phyloP scores from a whole-genome alignment of 306 rosid genomes.

The Boehmeria nivea region DNA sequence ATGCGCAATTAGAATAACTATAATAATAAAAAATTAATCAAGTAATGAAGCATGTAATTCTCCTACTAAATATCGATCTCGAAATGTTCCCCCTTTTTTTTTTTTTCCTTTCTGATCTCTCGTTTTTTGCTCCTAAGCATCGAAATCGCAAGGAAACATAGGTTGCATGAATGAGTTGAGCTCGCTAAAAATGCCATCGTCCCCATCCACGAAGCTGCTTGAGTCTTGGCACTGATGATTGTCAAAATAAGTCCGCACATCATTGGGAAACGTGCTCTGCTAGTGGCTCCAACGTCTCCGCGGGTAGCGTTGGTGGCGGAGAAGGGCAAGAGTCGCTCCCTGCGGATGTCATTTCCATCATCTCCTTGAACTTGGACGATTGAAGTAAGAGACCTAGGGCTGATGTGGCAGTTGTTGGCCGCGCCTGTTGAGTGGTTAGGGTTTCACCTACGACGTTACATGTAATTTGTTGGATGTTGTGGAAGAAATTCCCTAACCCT shows the following conservation, averaged over 20 bases:
- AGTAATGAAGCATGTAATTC: background rate
- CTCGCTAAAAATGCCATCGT: conserved; percentile 30
- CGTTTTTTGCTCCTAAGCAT: background rate
- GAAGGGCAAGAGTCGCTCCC: conserved; percentile 19
- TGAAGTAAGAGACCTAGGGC: conserved; percentile 49
- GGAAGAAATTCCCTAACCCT: conserved; percentile 22
- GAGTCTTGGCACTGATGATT: conserved; percentile 20
- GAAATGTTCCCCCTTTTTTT: too few species aligned
- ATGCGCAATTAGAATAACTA: background rate
- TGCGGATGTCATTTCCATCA: conserved; percentile 44
- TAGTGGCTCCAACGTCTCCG: conserved; percentile 18
- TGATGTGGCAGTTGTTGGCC: conserved; percentile 30
- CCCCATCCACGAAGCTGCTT: conserved; percentile 25
- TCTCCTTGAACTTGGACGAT: conserved; percentile 55
- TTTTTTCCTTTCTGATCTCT: too few species aligned
- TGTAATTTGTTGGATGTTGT: conserved; percentile 10
- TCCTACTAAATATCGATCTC: conserved; percentile 15
- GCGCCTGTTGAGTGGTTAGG: conserved; percentile 13
- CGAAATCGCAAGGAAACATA: conserved; percentile 30
- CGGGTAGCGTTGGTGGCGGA: conserved; percentile 9
- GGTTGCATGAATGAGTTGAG: conserved; percentile 29
- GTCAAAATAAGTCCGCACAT: conserved; percentile 30
- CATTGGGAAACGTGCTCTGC: conserved; percentile 24
- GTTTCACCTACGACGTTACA: conserved; percentile 12
- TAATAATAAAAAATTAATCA: background rate